Evolutionary conservation across 768 basidiomycete species (phyloP).

Genomic region (Naganishia vaughanmartiniae): DNA sequence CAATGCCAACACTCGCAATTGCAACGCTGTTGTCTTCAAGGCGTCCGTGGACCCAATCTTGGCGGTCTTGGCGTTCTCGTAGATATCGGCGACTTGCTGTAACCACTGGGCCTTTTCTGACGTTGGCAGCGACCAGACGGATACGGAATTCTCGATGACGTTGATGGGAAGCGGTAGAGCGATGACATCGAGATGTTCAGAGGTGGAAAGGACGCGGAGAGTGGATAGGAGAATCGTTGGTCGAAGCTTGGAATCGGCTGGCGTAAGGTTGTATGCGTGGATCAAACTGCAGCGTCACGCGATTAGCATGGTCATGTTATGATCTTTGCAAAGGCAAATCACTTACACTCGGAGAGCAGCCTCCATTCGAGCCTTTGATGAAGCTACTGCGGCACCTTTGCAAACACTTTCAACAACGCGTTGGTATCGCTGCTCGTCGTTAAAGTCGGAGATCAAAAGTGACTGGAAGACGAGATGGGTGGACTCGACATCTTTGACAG

Average conservation of each 20-base stretch:
- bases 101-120: constrained; percentile 44
- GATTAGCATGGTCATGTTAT: not conserved
- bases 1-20: constrained; percentile 40
- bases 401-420: constrained; percentile 14
- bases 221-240: constrained; percentile 43
- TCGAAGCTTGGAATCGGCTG: constrained; percentile 44
- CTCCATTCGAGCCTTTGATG: constrained; percentile 31
- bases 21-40: constrained; percentile 36
- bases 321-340: not conserved
- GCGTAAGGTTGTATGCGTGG: constrained; percentile 50
- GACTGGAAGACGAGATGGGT: constrained; percentile 42
- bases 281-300: constrained; percentile 38
- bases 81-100: constrained; percentile 39
- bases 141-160: constrained; percentile 34
- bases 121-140: constrained; percentile 43
- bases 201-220: constrained; percentile 41
- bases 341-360: constrained; percentile 48
- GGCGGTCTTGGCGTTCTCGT: constrained; percentile 35
- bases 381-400: constrained; percentile 13
- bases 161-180: constrained; percentile 40
- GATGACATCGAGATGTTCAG: constrained; percentile 37
- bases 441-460: constrained; percentile 29
- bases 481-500: constrained; percentile 44
- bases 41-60: constrained; percentile 1
- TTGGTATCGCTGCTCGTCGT: constrained; percentile 7